These are phyloP conservation scores for Cryomyces minteri DNA, from an alignment of 495 filamentous ascomycete species.

Conservation along the genomic window DNA sequence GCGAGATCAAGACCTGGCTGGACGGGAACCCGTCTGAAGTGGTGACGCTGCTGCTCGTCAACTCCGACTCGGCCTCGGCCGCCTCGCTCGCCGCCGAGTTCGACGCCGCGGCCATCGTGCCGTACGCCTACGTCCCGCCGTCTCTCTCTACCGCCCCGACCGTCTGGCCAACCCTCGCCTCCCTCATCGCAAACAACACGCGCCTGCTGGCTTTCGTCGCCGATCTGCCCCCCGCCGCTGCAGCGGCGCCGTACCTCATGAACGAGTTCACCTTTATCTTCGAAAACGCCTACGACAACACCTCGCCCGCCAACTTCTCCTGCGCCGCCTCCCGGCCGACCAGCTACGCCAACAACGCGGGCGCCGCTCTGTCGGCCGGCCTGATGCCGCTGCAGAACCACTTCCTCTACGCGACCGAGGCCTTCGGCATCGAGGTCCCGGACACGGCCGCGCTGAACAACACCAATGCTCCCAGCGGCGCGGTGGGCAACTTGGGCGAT, in stretches of 20 bases:
- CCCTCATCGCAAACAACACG: constrained; percentile 16
- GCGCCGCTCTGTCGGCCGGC: constrained; percentile 8
- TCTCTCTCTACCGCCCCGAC: constrained; percentile 2
- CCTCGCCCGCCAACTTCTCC: constrained; percentile 10
- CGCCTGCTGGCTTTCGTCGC: constrained; percentile 21
- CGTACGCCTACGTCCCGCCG: constrained; percentile 14
- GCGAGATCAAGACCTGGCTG: constrained; percentile 18
- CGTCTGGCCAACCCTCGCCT: constrained; percentile 19
- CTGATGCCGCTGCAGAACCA: constrained; percentile 23
- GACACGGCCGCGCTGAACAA: constrained; percentile 1
- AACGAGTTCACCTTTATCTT: constrained; percentile 23
- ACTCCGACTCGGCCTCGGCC: constrained; percentile 9
- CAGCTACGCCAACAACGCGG: constrained; percentile 3
- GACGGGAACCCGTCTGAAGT: constrained; percentile 21
- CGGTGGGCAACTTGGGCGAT: constrained; percentile 12
- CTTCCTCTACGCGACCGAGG: constrained; percentile 12
- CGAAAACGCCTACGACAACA: constrained; percentile 20
- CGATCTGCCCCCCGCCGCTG: constrained; percentile 3
- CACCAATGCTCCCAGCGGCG: constrained; percentile 9
- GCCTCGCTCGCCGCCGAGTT: constrained; percentile 12
- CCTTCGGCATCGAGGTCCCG: constrained; percentile 12
- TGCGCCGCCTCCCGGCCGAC: constrained; percentile 17
- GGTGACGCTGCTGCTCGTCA: constrained; percentile 22
- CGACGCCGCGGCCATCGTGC: constrained; percentile 11
- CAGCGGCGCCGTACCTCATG: constrained; percentile 18